A percentile compares a stretch with the other conserved stretches of the same genome.
These are phyloP conservation scores for Arctostaphylos glauca DNA, from an alignment of 148 eudicot species.

Conservation along the genomic window DNA sequence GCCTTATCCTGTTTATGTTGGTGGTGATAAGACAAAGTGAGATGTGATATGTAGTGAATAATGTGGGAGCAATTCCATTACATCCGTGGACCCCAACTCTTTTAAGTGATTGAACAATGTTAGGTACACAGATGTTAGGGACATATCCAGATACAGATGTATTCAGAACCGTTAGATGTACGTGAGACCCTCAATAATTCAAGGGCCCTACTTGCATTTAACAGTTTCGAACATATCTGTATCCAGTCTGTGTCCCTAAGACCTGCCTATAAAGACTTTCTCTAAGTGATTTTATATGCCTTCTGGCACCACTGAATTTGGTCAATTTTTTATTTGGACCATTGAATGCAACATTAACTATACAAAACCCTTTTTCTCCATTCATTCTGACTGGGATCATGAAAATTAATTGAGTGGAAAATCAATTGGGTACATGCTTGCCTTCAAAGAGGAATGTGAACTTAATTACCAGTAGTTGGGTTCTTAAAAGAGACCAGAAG, in stretches of 20 bases:
- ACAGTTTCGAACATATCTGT: no score
- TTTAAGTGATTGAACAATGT: background rate
- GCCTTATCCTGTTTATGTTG: no score
- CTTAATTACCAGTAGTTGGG: background rate
- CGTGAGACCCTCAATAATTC: no score
- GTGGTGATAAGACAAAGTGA: background rate
- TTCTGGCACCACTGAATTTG: conserved; percentile 6
- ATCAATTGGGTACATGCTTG: background rate
- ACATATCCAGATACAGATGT: no score
- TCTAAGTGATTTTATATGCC: background rate
- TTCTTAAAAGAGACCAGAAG: background rate
- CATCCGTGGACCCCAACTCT: background rate
- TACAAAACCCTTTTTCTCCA: background rate
- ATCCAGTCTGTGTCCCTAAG: no score
- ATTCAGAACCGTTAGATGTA: no score
- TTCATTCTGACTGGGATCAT: background rate
- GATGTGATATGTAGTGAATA: no score
- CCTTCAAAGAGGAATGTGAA: background rate
- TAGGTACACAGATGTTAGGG: no score
- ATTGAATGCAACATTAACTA: background rate
- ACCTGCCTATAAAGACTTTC: no score
- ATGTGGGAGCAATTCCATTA: background rate
- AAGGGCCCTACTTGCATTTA: no score
- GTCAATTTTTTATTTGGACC: background rate
- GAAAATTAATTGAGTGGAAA: background rate